Percentiles rank a stretch among this genome's conserved stretches.
These are phyloP conservation scores for Pythium guiyangense DNA, from an alignment of 352 stramenopile genomes.

Conservation along the genomic window DNA sequence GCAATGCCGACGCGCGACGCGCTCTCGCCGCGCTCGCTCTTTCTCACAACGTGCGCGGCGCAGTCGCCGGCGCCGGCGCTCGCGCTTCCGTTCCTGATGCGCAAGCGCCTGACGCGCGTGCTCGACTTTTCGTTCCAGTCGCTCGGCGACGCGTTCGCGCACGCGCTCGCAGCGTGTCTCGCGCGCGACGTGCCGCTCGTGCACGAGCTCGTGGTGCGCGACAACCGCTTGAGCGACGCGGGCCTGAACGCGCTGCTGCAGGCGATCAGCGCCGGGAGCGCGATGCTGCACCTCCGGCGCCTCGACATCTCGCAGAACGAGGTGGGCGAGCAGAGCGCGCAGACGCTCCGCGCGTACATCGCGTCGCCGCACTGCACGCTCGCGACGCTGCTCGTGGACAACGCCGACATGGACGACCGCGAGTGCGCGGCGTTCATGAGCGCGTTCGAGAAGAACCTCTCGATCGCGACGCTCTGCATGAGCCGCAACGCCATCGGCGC, in stretches of 20 bases:
- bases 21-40: conserved; percentile 61
- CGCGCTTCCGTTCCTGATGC: conserved; percentile 60
- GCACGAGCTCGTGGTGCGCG: conserved; percentile 77
- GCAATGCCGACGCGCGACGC: conserved; percentile 33
- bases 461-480: conserved; percentile 67
- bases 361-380: conserved; percentile 56
- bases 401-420: conserved; percentile 85
- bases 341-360: conserved; percentile 53
- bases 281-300: conserved; percentile 40
- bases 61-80: conserved; percentile 28
- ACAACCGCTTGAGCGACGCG: conserved; percentile 85
- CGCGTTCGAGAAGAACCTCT: conserved; percentile 78
- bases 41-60: conserved; percentile 44
- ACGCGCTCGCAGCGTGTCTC: conserved; percentile 60
- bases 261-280: conserved; percentile 46
- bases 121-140: conserved; percentile 85
- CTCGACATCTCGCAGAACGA: conserved; percentile 76
- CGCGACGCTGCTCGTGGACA: conserved; percentile 62
- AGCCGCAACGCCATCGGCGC: conserved; percentile 86
- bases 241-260: conserved; percentile 54
- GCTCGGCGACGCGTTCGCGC: conserved; percentile 61
- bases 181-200: conserved; percentile 54
- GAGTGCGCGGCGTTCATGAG: conserved; percentile 85
- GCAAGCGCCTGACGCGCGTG: conserved; percentile 51
- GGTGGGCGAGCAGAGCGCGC: conserved; percentile 50